phyloP scores from a whole-genome alignment of 1,284 basidiomycete species.

The Trichosporon asahii region DNA sequence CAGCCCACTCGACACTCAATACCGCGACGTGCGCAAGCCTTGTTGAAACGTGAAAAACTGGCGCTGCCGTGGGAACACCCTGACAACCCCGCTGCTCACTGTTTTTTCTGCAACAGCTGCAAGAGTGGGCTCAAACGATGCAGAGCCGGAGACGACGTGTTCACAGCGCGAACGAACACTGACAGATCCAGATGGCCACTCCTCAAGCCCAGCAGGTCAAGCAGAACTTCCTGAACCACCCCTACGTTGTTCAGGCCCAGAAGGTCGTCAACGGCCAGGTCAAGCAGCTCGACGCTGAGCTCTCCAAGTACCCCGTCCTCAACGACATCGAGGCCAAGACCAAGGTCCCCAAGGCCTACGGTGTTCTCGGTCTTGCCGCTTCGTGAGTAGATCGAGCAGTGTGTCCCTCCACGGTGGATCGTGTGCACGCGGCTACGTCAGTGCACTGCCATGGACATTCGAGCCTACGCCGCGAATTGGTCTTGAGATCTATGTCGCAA shows the following conservation, averaged over 20 bases:
- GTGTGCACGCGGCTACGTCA: neutral
- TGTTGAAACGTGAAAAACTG: slow-evolving; percentile 9
- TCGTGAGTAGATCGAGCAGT: slow-evolving; percentile 49
- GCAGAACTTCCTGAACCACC: slow-evolving; percentile 67
- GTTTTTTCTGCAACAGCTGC: neutral
- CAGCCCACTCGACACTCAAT: neutral
- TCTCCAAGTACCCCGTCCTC: slow-evolving; percentile 85
- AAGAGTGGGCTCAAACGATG: neutral
- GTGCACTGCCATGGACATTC: neutral
- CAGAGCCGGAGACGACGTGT: neutral
- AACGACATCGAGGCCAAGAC: slow-evolving; percentile 82
- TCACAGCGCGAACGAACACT: neutral
- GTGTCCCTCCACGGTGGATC: neutral
- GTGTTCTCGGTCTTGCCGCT: slow-evolving; percentile 69
- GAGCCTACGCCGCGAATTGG: slow-evolving; percentile 5
- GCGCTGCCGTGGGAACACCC: slow-evolving; percentile 7
- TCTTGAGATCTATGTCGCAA: slow-evolving; percentile 12
- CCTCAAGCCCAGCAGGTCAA: slow-evolving; percentile 49
- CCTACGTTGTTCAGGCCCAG: slow-evolving; percentile 72
- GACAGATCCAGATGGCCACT: slow-evolving; percentile 39
- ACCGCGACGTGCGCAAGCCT: neutral
- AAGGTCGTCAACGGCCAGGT: slow-evolving; percentile 72
- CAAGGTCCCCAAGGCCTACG: slow-evolving; percentile 88
- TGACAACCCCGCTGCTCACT: neutral
- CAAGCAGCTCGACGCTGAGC: slow-evolving; percentile 90